phyloP scores from a whole-genome alignment of 495 filamentous ascomycete species.

The Glutinoglossum americanum region DNA sequence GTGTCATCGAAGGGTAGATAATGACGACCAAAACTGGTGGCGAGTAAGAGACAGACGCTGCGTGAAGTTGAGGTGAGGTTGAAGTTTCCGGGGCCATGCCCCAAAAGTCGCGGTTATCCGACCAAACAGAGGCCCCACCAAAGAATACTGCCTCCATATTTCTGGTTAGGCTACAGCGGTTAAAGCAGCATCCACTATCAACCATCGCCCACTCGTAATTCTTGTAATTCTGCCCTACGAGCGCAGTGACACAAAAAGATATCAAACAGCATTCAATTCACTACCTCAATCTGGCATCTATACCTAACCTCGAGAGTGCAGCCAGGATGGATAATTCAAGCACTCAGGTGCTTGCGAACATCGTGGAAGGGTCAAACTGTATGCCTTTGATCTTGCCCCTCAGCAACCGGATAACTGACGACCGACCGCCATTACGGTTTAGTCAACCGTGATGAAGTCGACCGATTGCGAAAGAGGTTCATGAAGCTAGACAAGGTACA shows the following conservation, averaged over 20 bases:
- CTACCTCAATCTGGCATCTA: constrained; percentile 4
- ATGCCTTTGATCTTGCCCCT: constrained; percentile 12
- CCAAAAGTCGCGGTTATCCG: not conserved
- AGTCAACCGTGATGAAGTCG: constrained; percentile 96
- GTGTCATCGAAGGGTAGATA: not conserved
- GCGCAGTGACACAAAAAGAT: not conserved
- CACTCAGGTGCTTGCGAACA: constrained; percentile 76
- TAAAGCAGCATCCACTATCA: constrained; percentile 2
- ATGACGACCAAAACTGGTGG: not conserved
- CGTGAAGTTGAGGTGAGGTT: not conserved
- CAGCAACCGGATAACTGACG: not conserved
- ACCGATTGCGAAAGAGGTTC: constrained; percentile 83
- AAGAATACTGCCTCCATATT: not conserved
- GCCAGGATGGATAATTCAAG: constrained; percentile 55
- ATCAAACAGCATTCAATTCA: not conserved
- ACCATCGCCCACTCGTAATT: not conserved
- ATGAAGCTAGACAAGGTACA: constrained; percentile 95
- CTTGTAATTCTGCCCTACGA: not conserved
- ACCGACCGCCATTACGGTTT: not conserved
- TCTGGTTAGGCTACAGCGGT: not conserved
- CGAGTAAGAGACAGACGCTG: not conserved
- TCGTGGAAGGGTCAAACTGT: constrained; percentile 95
- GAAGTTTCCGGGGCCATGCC: not conserved
- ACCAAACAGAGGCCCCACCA: not conserved
- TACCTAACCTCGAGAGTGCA: constrained; percentile 9